phyloP scores from a whole-genome alignment of 169 alveolate genomes.

The Eimeria brunetti region DNA sequence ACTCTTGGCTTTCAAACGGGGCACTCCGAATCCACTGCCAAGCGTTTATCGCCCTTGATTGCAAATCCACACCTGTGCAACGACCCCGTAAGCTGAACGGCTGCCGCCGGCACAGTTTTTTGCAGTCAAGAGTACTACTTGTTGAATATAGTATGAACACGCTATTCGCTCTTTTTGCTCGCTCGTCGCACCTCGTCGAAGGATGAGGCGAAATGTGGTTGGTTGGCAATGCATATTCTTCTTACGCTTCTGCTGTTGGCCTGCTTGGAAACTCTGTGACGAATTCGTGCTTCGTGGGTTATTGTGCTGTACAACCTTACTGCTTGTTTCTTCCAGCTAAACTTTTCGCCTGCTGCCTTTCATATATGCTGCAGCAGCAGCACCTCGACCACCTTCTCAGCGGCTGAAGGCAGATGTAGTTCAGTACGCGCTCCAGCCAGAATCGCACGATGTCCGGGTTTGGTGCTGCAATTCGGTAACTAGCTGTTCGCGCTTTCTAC shows the following conservation, averaged over 20 bases:
- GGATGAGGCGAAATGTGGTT: no score
- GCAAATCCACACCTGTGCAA: slow-evolving; percentile 35
- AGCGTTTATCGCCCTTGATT: slow-evolving; percentile 59
- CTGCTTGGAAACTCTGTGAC: no score
- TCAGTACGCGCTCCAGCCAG: slow-evolving; percentile 61
- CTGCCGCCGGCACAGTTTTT: background rate
- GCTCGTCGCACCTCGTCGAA: background rate
- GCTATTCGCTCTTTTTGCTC: background rate
- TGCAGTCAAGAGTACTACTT: background rate
- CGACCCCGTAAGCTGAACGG: slow-evolving; percentile 5
- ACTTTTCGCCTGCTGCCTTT: background rate
- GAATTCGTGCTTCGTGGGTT: no score
- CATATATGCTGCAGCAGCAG: background rate
- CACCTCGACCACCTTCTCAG: slow-evolving; percentile 18
- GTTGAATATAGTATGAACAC: background rate
- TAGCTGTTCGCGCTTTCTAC: slow-evolving; percentile 49
- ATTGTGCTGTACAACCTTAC: background rate
- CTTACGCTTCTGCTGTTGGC: background rate
- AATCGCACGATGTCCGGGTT: slow-evolving; percentile 59
- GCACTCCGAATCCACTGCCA: slow-evolving; percentile 65
- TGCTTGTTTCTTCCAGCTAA: background rate
- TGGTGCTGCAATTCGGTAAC: slow-evolving; percentile 73
- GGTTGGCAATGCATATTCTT: background rate
- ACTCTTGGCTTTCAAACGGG: slow-evolving; percentile 76
- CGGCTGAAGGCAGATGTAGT: slow-evolving; percentile 49